Conservation (phyloP, 768 basidiomycete genomes). For the Scleroderma citrinum region DNA sequence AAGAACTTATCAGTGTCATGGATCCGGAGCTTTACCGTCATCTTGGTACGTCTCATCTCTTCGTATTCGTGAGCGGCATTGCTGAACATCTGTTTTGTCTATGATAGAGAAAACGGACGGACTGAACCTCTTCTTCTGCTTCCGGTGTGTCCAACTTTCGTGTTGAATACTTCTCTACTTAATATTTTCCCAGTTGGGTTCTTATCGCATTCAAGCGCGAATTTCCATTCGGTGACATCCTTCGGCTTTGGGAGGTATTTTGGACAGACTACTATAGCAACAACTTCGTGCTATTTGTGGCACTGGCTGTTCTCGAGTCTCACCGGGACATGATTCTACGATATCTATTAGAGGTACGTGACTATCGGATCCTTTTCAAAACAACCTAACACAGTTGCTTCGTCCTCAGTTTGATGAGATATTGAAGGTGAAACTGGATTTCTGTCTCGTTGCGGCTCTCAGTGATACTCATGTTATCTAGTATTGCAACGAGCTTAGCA, state of each 20-base stretch:
- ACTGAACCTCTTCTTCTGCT: conserved; percentile 96
- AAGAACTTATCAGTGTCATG: conserved; percentile 88
- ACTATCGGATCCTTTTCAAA: background rate
- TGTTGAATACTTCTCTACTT: conserved; percentile 1
- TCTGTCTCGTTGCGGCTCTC: background rate
- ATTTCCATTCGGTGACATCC: conserved; percentile 87
- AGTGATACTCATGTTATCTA: conserved; percentile 20
- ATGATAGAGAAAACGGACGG: conserved; percentile 77
- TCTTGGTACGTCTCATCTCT: conserved; percentile 47
- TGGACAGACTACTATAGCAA: conserved; percentile 91
- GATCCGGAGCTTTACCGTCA: conserved; percentile 94
- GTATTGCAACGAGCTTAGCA: conserved; percentile 93
- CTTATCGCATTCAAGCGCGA: conserved; percentile 95
- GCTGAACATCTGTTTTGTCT: background rate
- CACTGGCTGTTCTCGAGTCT: conserved; percentile 89
- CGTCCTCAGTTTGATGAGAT: conserved; percentile 74
- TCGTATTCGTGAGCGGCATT: background rate
- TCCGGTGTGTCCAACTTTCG: conserved; percentile 56
- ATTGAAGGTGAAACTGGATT: conserved; percentile 60
- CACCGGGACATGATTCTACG: conserved; percentile 94
- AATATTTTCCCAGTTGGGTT: conserved; percentile 58
- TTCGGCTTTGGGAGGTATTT: conserved; percentile 88
- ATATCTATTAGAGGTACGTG: conserved; percentile 84
- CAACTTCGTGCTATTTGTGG: conserved; percentile 87
- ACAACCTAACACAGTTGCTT: background rate